Base-by-base conservation (phyloP, 176 grass and related monocot species). In the Eleusine coracana region DNA sequence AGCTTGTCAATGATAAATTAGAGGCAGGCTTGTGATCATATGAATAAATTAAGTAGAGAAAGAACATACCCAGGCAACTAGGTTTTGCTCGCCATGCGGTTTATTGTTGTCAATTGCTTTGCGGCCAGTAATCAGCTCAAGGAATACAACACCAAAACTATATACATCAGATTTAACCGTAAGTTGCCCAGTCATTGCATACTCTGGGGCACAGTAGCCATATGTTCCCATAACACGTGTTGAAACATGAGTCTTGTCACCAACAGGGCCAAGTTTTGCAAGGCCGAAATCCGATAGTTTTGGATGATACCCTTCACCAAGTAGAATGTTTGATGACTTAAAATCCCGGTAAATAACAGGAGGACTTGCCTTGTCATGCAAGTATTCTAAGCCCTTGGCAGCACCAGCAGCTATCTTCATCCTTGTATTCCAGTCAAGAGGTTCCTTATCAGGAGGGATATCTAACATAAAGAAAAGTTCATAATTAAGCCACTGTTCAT, bases 401-500 rank as follows among this genome's bases (percentile, higher is more conserved):
- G 91, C 94, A 87, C 94, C 94, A 66, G 94, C 91, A 80, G 91
- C 94, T 75, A 97, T 97, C 86, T 97, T 94, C 94, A 97, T 97
- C 40, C 94, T 78, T 67, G 75, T 90, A 70, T 97, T 97, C 94
- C 94, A 97, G 71, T 97, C 89, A 3, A 97, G 91, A 61, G 94
- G 91, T 72, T 97, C 88, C 71, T 94, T 94, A 36, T 97, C 94
- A 83, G 91, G 84, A 77, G 91, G 94, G 89, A 92, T 51, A 72
- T 97, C 94, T 97, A 82, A 87, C 71, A 86, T 56, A 76, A 88
- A 65, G 4, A 29, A 78, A 49, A 72, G 49, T 80, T 58, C 31
- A 70, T 78, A 18, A 31, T 52, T 60, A 74, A 51, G 31, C 49
- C 59, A 29, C 29, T 68, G 34, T 41, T 80, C 49, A 82, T 36